Evolutionary conservation across 2,329 filamentous ascomycete species (phyloP).

Genomic region (Dissoconium aciculare): DNA sequence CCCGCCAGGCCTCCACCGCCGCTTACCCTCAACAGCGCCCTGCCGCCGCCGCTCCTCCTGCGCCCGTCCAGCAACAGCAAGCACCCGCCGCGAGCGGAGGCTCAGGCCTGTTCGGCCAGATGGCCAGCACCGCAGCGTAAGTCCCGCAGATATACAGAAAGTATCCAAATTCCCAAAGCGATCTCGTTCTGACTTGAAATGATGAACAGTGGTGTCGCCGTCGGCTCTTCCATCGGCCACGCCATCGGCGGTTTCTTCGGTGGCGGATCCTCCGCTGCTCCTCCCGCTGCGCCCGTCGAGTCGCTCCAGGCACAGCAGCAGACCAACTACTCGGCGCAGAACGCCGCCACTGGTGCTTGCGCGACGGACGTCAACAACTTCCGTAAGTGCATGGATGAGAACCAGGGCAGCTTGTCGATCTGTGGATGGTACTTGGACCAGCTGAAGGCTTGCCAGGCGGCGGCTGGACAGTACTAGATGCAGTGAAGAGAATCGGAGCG

Average conservation of each 20-base stretch:
- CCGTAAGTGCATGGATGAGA: slow-evolving; percentile 91
- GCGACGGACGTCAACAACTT: slow-evolving; percentile 68
- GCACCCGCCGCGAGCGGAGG: slow-evolving; percentile 39
- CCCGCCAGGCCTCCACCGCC: slow-evolving; percentile 37
- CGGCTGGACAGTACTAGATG: slow-evolving; percentile 34
- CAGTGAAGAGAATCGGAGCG: no score
- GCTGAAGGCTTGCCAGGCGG: slow-evolving; percentile 45
- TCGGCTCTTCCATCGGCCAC: slow-evolving; percentile 90
- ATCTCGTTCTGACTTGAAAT: slow-evolving; percentile 3
- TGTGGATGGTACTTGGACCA: slow-evolving; percentile 96
- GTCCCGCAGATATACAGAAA: slow-evolving; percentile 28
- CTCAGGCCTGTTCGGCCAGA: slow-evolving; percentile 83
- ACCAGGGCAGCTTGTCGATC: slow-evolving; percentile 84
- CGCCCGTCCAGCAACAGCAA: slow-evolving; percentile 29
- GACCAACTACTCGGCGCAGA: slow-evolving; percentile 5
- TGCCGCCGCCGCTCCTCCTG: slow-evolving; percentile 35
- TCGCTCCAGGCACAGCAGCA: slow-evolving; percentile 25
- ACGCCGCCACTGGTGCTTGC: slow-evolving; percentile 39
- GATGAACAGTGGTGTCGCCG: slow-evolving; percentile 70
- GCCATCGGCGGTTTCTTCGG: slow-evolving; percentile 80
- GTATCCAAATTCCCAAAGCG: slow-evolving; percentile 14
- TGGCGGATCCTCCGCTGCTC: slow-evolving; percentile 43
- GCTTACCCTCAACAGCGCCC: slow-evolving; percentile 29
- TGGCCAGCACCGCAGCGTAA: slow-evolving; percentile 96
- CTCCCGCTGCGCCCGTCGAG: slow-evolving; percentile 29